Evolutionary conservation across 2,329 filamentous ascomycete genomes (phyloP).

Genomic region (Neocatenulostroma microsporum): DNA sequence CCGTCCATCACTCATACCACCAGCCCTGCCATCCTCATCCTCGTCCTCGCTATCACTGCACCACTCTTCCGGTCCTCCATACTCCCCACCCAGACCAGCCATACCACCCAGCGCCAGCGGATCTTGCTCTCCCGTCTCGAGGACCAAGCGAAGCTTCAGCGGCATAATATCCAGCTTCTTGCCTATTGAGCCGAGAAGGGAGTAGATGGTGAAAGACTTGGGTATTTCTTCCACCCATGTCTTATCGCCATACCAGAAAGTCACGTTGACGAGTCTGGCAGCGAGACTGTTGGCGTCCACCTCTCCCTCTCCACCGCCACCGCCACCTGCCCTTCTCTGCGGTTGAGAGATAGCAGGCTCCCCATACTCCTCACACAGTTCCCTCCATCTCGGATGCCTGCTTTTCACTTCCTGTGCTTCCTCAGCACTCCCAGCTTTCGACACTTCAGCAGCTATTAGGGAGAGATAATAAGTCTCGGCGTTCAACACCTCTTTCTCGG

Average conservation of each 20-base stretch:
- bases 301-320: conserved; percentile 11
- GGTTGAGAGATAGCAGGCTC: conserved; percentile 54
- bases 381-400: conserved; percentile 62
- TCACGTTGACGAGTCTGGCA: conserved; percentile 59
- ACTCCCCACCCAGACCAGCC: too few relatives aligned
- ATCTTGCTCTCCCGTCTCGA: conserved; percentile 90
- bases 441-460: conserved; percentile 68
- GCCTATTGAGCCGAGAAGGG: conserved; percentile 69
- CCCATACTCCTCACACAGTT: conserved; percentile 69
- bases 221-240: conserved; percentile 50
- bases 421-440: conserved; percentile 49
- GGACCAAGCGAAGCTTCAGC: conserved; percentile 59
- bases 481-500: conserved; percentile 66
- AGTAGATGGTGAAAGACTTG: conserved; percentile 70
- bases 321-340: conserved; percentile 5
- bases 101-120: conserved; percentile 47
- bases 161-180: conserved; percentile 60
- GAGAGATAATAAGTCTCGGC: conserved; percentile 92
- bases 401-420: conserved; percentile 46
- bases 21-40: conserved; percentile 32
- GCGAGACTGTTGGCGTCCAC: conserved; percentile 75
- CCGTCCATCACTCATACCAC: conserved; percentile 53
- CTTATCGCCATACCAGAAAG: conserved; percentile 45
- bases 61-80: conserved; percentile 30
- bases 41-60: conserved; percentile 35